phyloP scores from a whole-genome alignment of 306 rosid genomes.

The Cercis canadensis region DNA sequence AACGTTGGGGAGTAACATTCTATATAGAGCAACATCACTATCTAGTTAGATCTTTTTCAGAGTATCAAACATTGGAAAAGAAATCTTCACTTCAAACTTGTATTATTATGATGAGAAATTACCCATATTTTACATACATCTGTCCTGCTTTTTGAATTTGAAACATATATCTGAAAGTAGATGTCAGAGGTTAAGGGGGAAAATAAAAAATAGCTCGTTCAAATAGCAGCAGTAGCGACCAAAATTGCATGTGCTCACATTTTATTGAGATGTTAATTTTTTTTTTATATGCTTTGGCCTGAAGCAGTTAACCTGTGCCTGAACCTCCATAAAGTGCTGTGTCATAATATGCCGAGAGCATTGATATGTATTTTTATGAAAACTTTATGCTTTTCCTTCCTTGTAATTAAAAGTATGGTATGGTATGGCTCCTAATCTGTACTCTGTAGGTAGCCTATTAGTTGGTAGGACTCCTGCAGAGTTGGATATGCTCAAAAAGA shows the following conservation, averaged over 20 bases:
- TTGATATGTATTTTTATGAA: conserved; percentile 23
- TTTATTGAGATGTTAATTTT: conserved; percentile 13
- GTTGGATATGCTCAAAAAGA: conserved; percentile 57
- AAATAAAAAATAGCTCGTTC: not conserved
- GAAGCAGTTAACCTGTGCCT: conserved; percentile 6
- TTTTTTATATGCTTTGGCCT: not conserved
- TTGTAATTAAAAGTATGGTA: not conserved
- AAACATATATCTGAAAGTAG: not conserved
- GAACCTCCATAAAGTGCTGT: conserved; percentile 14
- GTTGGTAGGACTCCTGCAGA: conserved; percentile 71
- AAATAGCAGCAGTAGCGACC: not conserved
- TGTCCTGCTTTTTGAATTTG: not conserved
- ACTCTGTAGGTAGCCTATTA: conserved; percentile 78
- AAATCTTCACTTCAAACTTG: too few species aligned
- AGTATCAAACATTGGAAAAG: too few species aligned
- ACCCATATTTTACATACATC: too few species aligned
- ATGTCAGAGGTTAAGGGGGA: not conserved
- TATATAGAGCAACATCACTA: too few species aligned
- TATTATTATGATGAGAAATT: too few species aligned
- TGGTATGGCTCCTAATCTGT: conserved; percentile 25
- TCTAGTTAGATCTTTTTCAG: too few species aligned
- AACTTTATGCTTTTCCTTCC: not conserved
- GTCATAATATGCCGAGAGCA: conserved; percentile 5
- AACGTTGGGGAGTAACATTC: too few species aligned
- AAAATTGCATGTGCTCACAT: conserved; percentile 1